Base-by-base conservation (phyloP, 2,329 filamentous ascomycete genomes). In the Colletotrichum aenigma region DNA sequence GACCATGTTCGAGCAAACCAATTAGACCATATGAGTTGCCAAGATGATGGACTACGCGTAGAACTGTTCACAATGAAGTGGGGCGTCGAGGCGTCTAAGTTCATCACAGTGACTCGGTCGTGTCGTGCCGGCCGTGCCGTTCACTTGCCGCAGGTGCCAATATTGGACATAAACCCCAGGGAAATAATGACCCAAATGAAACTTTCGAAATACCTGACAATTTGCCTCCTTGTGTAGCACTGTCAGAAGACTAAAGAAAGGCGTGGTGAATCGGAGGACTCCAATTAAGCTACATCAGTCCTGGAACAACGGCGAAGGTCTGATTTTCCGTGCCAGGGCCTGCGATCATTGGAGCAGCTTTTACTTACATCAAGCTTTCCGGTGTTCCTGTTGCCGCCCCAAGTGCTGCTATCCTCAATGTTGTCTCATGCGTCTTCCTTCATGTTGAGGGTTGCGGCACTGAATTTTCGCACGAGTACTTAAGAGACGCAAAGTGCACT, bases 111-210 rank as follows among this genome's bases (percentile, higher is more conserved):
- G n/a, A 48, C 43, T 48, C 43, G 10, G 43, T 12, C n/a, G 10
- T 13, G 43, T 4, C 10, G n/a, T 48, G 10, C n/a, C n/a, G 18
- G 8, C 38, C 18, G 4, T 48, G 43, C 43, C 43, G n/a, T 48
- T 3, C n/a, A 13, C 43, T 2, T 48, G 0, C 3, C n/a, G n/a
- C 43, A 48, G 18, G 4, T 1, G 10, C 5, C 9, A 13, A 48
- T 16, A 0, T 48, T 48, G 10, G 10, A 48, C 21, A 48, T 48
- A 12, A 21, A 12, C 9, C 38, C 8, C 10, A 13, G n/a, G 21
- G 43, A 48, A 7, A 21, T 4, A 36, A 36, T 36, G 15, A 36
- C 34, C 34, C 7, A 36, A 36, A 8, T 16, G 34, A 36, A 36
- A 36, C n/a, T 48, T 21, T 48, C n/a, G n/a, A 21, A 48, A 48